Evolutionary conservation across 495 filamentous ascomycete genomes (phyloP).

Genomic region (Tuber indicum): DNA sequence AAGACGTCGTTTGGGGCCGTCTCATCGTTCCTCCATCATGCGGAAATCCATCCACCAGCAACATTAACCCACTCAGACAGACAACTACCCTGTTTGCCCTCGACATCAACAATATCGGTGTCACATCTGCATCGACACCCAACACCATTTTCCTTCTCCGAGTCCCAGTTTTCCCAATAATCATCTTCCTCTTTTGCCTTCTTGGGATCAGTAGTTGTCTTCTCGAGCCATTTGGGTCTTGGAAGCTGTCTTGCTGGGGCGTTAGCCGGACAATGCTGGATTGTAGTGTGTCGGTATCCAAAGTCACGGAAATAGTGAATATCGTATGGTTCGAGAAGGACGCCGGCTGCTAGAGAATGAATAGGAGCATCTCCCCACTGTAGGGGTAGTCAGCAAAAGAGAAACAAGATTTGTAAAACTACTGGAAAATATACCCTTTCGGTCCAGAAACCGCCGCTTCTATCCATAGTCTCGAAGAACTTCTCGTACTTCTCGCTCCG

Average conservation of each 20-base stretch:
- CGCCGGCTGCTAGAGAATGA: conserved; percentile 92
- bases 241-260: conserved; percentile 83
- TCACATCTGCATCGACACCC: conserved; percentile 96
- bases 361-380: conserved; percentile 99
- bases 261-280: conserved; percentile 97
- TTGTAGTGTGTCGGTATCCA: conserved; percentile 96
- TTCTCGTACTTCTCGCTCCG: conserved; percentile 93
- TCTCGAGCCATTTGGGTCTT: conserved; percentile 73
- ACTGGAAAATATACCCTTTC: conserved; percentile 64
- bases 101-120: conserved; percentile 96
- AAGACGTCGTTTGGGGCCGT: conserved; percentile 17
- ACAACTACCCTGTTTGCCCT: conserved; percentile 94
- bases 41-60: conserved; percentile 86
- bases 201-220: conserved; percentile 76
- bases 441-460: conserved; percentile 97
- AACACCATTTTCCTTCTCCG: conserved; percentile 89
- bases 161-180: conserved; percentile 87
- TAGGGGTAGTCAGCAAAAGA: conserved; percentile 39
- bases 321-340: conserved; percentile 70
- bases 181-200: conserved; percentile 88
- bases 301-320: conserved; percentile 99
- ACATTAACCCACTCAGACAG: conserved; percentile 95
- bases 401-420: conserved; percentile 14
- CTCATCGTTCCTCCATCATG: conserved; percentile 43
- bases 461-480: conserved; percentile 99